These are phyloP conservation scores for Dryadomyces quercivorus DNA, from an alignment of 2,329 filamentous ascomycete genomes.

Conservation along the genomic window DNA sequence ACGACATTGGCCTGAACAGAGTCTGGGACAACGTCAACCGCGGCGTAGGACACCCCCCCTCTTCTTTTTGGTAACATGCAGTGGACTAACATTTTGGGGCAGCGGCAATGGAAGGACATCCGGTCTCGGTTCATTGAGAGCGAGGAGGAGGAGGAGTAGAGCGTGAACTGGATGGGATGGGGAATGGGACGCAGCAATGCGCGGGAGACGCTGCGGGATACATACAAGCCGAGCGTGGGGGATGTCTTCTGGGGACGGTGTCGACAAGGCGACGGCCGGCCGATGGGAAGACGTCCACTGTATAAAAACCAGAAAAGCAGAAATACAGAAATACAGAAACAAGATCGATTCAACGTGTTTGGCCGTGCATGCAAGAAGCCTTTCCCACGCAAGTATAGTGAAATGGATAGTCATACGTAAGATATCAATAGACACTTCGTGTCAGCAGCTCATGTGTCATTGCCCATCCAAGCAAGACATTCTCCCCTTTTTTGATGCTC, in stretches of 20 bases:
- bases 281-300: neutral
- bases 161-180: constrained; percentile 9
- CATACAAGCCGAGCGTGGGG: no score
- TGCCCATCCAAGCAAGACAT: neutral
- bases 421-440: neutral
- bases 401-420: neutral
- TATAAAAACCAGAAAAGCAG: neutral
- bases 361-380: no score
- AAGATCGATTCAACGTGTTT: no score
- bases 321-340: no score
- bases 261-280: neutral
- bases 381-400: no score
- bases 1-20: constrained; percentile 69
- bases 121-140: constrained; percentile 73
- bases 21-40: constrained; percentile 87
- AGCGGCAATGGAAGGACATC: constrained; percentile 99
- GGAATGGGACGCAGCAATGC: neutral
- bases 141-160: constrained; percentile 55
- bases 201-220: no score
- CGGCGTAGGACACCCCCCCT: constrained; percentile 54
- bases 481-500: neutral
- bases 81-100: constrained; percentile 10
- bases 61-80: neutral
- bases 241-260: no score
- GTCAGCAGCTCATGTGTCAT: neutral